Base-by-base conservation (phyloP, 305 asterid genomes). In the Striga hermonthica region DNA sequence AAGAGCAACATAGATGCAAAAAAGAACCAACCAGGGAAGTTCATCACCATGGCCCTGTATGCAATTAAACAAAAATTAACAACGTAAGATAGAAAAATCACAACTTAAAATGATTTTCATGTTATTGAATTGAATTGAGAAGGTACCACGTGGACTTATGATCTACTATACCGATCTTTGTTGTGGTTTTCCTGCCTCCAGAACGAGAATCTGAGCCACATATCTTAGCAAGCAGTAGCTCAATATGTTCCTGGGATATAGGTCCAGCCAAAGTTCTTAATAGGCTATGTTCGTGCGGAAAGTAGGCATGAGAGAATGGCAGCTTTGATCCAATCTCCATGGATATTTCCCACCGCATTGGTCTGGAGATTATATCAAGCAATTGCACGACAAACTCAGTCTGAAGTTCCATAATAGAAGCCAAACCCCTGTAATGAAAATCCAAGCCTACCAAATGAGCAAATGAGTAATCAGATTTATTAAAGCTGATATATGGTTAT, bases 291-390 rank as follows among this genome's bases (percentile, higher is more conserved):
- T 78, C 80, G 64, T 68, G 48, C 41, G 90, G 86, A 54, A 90
- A 86, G 79, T 90, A 90, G 58, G 89, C 87, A 75, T 60, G 77
- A 64, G 91, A 81, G 81, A 84, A 84, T 75, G 89, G 89, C 64
- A 90, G 83, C 74, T 81, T 79, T 38, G 80, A 76, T 62, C 89
- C 95, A 57, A 76, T 71, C 57, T 88, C 97, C 77, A 75, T 71
- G 47, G 95, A 78, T 68, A 90, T 60, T 65, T 89, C 97, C 97
- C 97, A 90, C 81, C 82, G 64, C 89, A 80, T 83, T 4, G 96
- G 97, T 74, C 92, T 81, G 72, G 89, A 84, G 70, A 80, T 60
- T 54, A 90, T 68, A 69, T 90, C 95, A 62, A 88, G 81, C 73
- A 86, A 62, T 49, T 77, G 75, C 37, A 71, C 75, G 58, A 83